These are phyloP conservation scores for Pichia sp. DNA, from an alignment of 1,139 yeast genomes.

Conservation along the genomic window DNA sequence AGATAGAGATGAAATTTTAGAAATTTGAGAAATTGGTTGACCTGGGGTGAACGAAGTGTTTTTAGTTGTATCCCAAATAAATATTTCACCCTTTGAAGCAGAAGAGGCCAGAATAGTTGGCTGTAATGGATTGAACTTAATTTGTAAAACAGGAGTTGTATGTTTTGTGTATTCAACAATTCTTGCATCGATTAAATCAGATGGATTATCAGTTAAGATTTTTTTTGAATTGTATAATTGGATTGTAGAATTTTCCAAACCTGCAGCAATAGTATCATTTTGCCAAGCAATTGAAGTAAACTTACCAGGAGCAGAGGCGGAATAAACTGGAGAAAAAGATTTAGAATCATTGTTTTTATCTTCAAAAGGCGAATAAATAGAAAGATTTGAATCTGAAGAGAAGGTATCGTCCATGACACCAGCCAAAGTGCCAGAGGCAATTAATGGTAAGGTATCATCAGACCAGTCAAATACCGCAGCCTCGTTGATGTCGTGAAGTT, in stretches of 20 bases:
- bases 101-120: constrained; percentile 75
- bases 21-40: constrained; percentile 72
- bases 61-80: constrained; percentile 79
- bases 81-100: constrained; percentile 80
- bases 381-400: constrained; percentile 68
- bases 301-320: constrained; percentile 49
- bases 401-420: constrained; percentile 91
- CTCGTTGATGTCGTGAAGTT: constrained; percentile 73
- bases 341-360: constrained; percentile 33
- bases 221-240: constrained; percentile 69
- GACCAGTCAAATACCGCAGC: constrained; percentile 98
- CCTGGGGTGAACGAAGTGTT: constrained; percentile 69
- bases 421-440: constrained; percentile 89
- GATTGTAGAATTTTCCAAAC: constrained; percentile 74
- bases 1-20: constrained; percentile 73
- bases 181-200: constrained; percentile 37
- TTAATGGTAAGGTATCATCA: constrained; percentile 59
- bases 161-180: constrained; percentile 52
- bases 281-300: constrained; percentile 90
- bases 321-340: constrained; percentile 40
- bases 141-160: constrained; percentile 62
- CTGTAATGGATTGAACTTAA: constrained; percentile 75
- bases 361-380: constrained; percentile 67
- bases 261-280: constrained; percentile 68
- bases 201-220: constrained; percentile 25